Conservation (phyloP, 495 filamentous ascomycete genomes). For the Zalerion maritima region DNA sequence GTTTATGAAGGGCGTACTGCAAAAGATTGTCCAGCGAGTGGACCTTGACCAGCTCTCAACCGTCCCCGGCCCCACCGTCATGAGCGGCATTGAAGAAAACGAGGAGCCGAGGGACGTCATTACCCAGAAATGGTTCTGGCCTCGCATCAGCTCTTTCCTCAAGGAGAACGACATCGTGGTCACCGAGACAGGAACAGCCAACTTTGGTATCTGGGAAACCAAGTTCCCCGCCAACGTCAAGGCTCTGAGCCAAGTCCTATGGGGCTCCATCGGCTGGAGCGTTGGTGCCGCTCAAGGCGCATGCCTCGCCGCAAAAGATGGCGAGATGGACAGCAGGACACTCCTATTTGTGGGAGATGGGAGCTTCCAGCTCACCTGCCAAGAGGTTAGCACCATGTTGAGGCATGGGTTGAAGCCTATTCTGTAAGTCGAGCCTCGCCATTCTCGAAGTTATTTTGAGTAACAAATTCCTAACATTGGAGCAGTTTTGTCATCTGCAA, state of each 20-base stretch:
- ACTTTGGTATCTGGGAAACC: conserved; percentile 83
- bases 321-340: conserved; percentile 37
- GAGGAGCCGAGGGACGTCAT: conserved; percentile 45
- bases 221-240: conserved; percentile 62
- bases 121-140: conserved; percentile 81
- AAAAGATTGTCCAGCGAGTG: conserved; percentile 49
- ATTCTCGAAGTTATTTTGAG: not conserved
- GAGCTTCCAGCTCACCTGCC: conserved; percentile 68
- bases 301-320: conserved; percentile 53
- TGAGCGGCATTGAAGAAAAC: conserved; percentile 32
- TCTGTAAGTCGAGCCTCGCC: conserved; percentile 35
- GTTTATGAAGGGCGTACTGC: conserved; percentile 74
- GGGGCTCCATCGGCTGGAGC: conserved; percentile 78
- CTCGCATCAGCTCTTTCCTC: conserved; percentile 62
- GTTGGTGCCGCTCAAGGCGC: conserved; percentile 69
- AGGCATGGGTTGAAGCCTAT: conserved; percentile 63
- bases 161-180: conserved; percentile 63
- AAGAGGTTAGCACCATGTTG: conserved; percentile 80
- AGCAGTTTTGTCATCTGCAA: conserved; percentile 60
- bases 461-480: not conserved
- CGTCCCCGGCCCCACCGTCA: conserved; percentile 27
- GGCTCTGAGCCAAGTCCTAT: conserved; percentile 71
- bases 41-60: conserved; percentile 41
- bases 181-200: conserved; percentile 79
- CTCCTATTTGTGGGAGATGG: conserved; percentile 85